Evolutionary conservation across 306 rosid species (phyloP).

Genomic region (Glycine latifolia): DNA sequence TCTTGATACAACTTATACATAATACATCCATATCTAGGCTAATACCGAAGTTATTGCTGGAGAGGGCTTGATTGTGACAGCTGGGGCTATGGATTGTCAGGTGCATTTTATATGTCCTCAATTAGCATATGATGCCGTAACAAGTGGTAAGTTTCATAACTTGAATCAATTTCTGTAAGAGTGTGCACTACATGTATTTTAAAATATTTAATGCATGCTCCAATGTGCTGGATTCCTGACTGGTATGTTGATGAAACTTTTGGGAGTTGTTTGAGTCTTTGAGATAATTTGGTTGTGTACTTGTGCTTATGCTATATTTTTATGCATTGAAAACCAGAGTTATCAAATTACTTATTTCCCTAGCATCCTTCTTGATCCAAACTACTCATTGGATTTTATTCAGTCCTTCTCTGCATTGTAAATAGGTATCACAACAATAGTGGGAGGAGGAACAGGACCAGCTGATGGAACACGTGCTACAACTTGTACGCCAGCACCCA

Average conservation of each 20-base stretch:
- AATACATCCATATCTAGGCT: constrained; percentile 59
- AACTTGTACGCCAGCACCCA: constrained; percentile 86
- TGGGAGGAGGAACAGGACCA: constrained; percentile 99
- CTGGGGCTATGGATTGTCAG: constrained; percentile 94
- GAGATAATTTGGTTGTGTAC: constrained; percentile 1
- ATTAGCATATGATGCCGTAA: constrained; percentile 74
- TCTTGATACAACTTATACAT: constrained; percentile 34
- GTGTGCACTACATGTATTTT: constrained; percentile 22
- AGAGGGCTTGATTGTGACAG: constrained; percentile 86
- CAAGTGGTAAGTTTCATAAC: constrained; percentile 73
- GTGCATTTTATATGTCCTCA: constrained; percentile 98
- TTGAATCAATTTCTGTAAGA: constrained; percentile 30
- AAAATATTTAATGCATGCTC: constrained; percentile 34
- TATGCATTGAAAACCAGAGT: constrained; percentile 3
- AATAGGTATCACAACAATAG: constrained; percentile 85
- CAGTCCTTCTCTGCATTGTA: constrained; percentile 40
- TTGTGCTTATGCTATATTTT: constrained; percentile 26
- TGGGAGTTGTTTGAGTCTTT: not conserved
- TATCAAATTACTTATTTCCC: constrained; percentile 15
- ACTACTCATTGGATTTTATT: constrained; percentile 16
- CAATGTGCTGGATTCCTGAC: constrained; percentile 13
- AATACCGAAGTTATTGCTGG: constrained; percentile 92
- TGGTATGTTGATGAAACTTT: constrained; percentile 2
- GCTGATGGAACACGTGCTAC: constrained; percentile 93
- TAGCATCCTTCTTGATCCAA: constrained; percentile 4